Base-by-base conservation (phyloP, 495 filamentous ascomycete genomes). In the Penicillium waksmanii region DNA sequence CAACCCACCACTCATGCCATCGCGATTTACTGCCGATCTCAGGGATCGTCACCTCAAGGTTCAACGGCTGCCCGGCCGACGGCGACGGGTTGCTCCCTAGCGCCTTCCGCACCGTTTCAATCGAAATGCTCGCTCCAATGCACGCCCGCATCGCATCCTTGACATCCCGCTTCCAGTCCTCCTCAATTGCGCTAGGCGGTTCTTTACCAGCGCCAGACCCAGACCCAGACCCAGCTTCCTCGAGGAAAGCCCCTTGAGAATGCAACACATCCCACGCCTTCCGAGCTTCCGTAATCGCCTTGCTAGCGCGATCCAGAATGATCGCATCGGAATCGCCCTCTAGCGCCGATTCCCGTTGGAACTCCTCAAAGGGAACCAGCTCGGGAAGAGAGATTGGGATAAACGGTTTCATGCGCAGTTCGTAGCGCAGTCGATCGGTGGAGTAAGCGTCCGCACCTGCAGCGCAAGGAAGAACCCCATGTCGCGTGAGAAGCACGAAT, bases 351-450 rank as follows among this genome's bases (percentile, higher is more conserved):
- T 77, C 74, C 1, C 66, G 67, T 15, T 66, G 60, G 63, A 90
- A 90, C 21, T 86, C 82, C 5, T 85, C 82, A 56, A 81, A 92
- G 0, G 85, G 76, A 0, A 89, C 84, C n/a, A 93, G 74, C 58
- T 87, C 84, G 0, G 92, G 91, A 9, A 92, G 73, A 19, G 81
- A 79, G 42, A 97, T 84, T 5, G 75, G 66, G 7, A 87, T 75
- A 59, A 96, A 97, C 0, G 92, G 92, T 66, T 91, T 94, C 92
- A 97, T 95, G 36, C 95, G 89, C 3, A 96, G 74, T 61, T 95
- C 87, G 72, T 96, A 96, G 6, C 93, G 86, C 25, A 94, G 74
- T 34, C 70, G 70, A 58, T 92, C 84, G 27, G 78, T 83, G 48
- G 86, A 84, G 71, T 95, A 96, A 0, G 91, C 89, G 2, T 86